Base-by-base conservation (phyloP, 805 yeast genomes). In the Saccharomyces eubayanus region DNA sequence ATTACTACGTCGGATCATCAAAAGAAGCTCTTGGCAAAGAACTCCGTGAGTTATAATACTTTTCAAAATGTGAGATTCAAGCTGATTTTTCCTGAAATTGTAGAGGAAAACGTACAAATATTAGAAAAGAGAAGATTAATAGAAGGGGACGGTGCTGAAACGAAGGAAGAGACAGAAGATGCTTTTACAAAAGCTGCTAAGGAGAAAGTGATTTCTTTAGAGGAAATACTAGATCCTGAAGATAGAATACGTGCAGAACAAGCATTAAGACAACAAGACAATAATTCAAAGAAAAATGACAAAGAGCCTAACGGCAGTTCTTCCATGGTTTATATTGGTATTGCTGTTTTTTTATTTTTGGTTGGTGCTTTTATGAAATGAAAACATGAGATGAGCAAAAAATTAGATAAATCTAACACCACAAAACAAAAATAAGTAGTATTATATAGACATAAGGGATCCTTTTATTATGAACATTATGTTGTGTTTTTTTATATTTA, bases 71-170 rank as follows among this genome's bases (percentile, higher is more conserved):
- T 73, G 2, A 72, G 81, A 52, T 92, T 92, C 65, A 64, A 60
- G 28, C 68, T 71, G 55, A 80, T 84, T 28, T 92, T 91, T 66
- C 87, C 90, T 0, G 95, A 88, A n/a, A 65, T 82, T 48, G 78
- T 77, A 12, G 75, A 69, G 20, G 48, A 53, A 9, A 68, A 67
- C 51, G 50, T 67, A 31, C 54, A 53, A 30, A 64, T 66, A 47
- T 51, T 66, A 20, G 68, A 63, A 30, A 55, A 62, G 57, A 59
- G 59, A 58, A 54, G 56, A 47, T 45, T 49, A 28, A 52, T 49
- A 46, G 53, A 55, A 48, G 49, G 57, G 47, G 46, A 46, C 40
- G 50, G 46, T 12, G 51, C 52, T n/a, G 56, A 52, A 30, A 48
- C 54, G 50, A 47, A 53, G 8, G 46, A 40, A 30, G 43, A 36